Conservation (phyloP, 805 yeast genomes). For the Priceomyces haplophilus region DNA sequence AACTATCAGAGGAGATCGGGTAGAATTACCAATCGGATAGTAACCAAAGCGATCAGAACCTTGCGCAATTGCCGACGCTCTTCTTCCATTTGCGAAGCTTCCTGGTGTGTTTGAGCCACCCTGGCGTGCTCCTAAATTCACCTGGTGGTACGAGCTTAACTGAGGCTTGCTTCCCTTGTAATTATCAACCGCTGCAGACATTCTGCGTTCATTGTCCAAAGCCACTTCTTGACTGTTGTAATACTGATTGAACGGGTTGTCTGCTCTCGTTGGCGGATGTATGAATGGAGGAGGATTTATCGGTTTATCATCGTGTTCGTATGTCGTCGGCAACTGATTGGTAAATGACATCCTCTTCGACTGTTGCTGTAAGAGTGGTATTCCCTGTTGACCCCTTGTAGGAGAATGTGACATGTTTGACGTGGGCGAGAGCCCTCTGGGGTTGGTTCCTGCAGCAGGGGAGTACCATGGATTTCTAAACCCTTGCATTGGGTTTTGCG, state of each 20-base stretch:
- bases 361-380: constrained; percentile 29
- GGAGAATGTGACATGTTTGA: constrained; percentile 21
- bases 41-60: constrained; percentile 7
- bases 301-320: constrained; percentile 38
- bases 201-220: constrained; percentile 31
- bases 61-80: constrained; percentile 23
- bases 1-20: constrained; percentile 30
- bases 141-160: neutral
- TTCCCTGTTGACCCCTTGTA: constrained; percentile 21
- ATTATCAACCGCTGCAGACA: constrained; percentile 35
- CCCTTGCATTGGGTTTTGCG: constrained; percentile 21
- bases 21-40: constrained; percentile 13
- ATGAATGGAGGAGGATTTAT: constrained; percentile 25
- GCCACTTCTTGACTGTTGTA: constrained; percentile 37
- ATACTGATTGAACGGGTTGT: constrained; percentile 44
- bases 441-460: constrained; percentile 13
- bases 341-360: constrained; percentile 35
- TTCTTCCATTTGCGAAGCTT: constrained; percentile 9
- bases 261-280: constrained; percentile 45
- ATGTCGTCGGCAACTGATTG: constrained; percentile 49
- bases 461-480: constrained; percentile 46
- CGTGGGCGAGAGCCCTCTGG: constrained; percentile 4
- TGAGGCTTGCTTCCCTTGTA: constrained; percentile 11
- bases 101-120: constrained; percentile 9
- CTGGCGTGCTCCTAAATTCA: constrained; percentile 4